Conservation (phyloP, 2,329 filamentous ascomycete species). For the Nothophoma quercina region DNA sequence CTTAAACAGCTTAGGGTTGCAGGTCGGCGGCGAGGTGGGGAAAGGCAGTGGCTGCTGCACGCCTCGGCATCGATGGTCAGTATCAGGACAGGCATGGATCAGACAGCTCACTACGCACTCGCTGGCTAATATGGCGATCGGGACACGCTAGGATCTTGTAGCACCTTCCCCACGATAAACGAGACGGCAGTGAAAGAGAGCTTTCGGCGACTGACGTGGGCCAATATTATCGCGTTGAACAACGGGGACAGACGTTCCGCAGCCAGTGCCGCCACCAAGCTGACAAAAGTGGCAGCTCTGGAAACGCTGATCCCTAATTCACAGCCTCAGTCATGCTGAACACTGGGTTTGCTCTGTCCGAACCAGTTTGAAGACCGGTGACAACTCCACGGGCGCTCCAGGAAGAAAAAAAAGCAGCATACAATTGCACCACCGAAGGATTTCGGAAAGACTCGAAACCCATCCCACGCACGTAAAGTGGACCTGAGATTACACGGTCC, state of each 20-base stretch:
- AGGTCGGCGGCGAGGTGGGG: slow-evolving; percentile 15
- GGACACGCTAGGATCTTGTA: slow-evolving; percentile 32
- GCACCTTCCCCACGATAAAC: slow-evolving; percentile 32
- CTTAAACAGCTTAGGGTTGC: slow-evolving; percentile 14
- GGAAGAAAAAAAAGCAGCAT: slow-evolving; percentile 2
- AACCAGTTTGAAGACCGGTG: neutral
- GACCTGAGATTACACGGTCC: slow-evolving; percentile 6
- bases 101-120: slow-evolving; percentile 17
- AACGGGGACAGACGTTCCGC: slow-evolving; percentile 2
- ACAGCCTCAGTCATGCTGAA: neutral
- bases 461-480: slow-evolving; percentile 1
- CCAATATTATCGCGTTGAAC: neutral
- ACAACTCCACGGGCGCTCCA: neutral
- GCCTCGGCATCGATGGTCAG: slow-evolving; percentile 15
- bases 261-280: slow-evolving; percentile 6
- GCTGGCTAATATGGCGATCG: slow-evolving; percentile 21
- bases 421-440: neutral
- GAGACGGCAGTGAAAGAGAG: slow-evolving; percentile 21
- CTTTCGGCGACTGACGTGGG: slow-evolving; percentile 17
- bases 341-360: neutral
- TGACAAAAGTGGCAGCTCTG: slow-evolving; percentile 12
- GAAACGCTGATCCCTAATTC: neutral
- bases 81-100: slow-evolving; percentile 12
- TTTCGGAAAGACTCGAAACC: slow-evolving; percentile 2
- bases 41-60: slow-evolving; percentile 9